These are phyloP conservation scores for Cercospora nicotianae DNA, from an alignment of 2,329 filamentous ascomycete genomes.

Conservation along the genomic window DNA sequence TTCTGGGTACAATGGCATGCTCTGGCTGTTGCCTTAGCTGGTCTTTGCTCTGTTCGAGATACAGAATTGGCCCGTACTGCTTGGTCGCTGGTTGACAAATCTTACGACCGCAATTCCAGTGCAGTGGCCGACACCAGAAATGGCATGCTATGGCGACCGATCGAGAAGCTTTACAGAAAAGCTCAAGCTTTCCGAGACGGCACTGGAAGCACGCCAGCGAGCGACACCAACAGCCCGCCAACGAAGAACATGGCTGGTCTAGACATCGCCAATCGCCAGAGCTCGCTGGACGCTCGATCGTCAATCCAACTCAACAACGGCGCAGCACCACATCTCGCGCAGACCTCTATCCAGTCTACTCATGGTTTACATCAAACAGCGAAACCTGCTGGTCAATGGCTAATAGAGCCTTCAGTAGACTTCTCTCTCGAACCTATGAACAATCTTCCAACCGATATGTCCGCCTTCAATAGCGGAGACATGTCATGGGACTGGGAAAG, in stretches of 20 bases:
- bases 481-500: constrained; percentile 31
- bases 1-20: constrained; percentile 59
- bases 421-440: not conserved
- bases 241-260: not conserved
- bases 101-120: constrained; percentile 48
- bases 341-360: not conserved
- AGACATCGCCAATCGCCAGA: not conserved
- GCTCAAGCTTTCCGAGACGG: constrained; percentile 41
- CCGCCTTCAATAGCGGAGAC: constrained; percentile 12
- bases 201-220: not conserved
- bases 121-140: constrained; percentile 53
- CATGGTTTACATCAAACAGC: not conserved
- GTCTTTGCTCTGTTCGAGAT: constrained; percentile 52
- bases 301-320: not conserved
- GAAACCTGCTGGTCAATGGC: not conserved
- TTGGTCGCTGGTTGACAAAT: constrained; percentile 52
- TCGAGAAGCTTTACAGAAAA: constrained; percentile 55
- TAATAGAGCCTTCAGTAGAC: not conserved
- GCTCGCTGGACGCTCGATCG: not conserved
- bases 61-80: constrained; percentile 51
- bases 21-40: constrained; percentile 54
- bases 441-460: not conserved
- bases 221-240: not conserved
- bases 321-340: not conserved
- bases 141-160: constrained; percentile 56